Base-by-base conservation (phyloP, 768 basidiomycete species). In the Polyporus arcularius region DNA sequence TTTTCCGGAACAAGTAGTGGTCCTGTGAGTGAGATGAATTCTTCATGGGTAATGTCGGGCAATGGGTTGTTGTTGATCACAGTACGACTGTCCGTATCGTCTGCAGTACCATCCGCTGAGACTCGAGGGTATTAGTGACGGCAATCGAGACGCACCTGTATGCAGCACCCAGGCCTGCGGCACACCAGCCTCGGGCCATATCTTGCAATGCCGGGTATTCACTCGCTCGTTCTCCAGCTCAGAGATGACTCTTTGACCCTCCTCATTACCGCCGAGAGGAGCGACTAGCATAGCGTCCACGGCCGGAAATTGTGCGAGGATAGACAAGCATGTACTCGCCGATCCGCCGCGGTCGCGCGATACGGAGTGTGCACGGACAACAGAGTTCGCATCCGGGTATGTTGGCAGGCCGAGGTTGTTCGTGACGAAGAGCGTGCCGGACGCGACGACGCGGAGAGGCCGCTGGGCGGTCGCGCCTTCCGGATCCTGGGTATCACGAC, bases 61-160 rank as follows among this genome's bases (percentile, higher is more conserved):
- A 94, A 79, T 2, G 92, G 91, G 65, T 94, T 94, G 74, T 94
- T 90, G 72, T 94, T 92, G 65, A 93, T 85, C 53, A 92, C 85
- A 12, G 90, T 87, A 42, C 85, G 82, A 9, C 81, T 74, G 68
- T 83, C 80, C 47, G 80, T 81, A 60, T 89, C 82, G 41, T 76
- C 86, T 88, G 26, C 49, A 54, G 21, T 1, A 26, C 21, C 21
- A 26, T 26, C 21, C 21, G 21, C 21, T 26, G 21, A 49, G 21
- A 58, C 42, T 28, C 15, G 21, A 16, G 21, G 26, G 41, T 50
- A 32, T 41, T 48, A 1, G 50, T 14, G 18, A 15, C 5, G 26
- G 15, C 28, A 26, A 55, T 6, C 16, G 1, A 10, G 10, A 66
- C 81, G 63, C 68, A 88, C 90, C 82, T 52, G 89, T 81, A 73